Conservation (phyloP, 805 yeast genomes). For the Helenozyma baotianmanensis region DNA sequence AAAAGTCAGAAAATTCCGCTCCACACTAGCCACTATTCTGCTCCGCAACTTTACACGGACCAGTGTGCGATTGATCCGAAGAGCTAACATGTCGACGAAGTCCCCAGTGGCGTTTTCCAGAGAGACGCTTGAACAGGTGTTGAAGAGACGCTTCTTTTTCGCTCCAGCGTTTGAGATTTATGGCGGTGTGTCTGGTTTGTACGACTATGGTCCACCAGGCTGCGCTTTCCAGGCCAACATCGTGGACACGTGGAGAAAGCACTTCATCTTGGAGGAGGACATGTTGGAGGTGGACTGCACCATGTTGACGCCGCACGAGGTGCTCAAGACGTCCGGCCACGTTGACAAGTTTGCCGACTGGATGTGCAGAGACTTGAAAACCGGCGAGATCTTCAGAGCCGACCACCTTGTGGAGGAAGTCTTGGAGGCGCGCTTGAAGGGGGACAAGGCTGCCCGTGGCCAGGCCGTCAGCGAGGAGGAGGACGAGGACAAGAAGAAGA, state of each 20-base stretch:
- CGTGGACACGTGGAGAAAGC: constrained; percentile 95
- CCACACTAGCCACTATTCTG: constrained; percentile 3
- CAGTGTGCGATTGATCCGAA: background rate
- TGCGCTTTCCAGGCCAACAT: constrained; percentile 97
- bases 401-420: constrained; percentile 98
- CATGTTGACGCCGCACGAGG: constrained; percentile 97
- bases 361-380: constrained; percentile 95
- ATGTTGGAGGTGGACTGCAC: constrained; percentile 98
- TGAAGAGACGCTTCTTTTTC: constrained; percentile 93
- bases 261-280: constrained; percentile 94
- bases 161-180: constrained; percentile 97
- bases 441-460: constrained; percentile 97
- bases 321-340: constrained; percentile 97
- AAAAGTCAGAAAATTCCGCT: background rate
- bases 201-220: constrained; percentile 99
- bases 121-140: constrained; percentile 82
- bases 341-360: constrained; percentile 98
- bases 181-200: constrained; percentile 97
- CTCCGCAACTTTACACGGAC: constrained; percentile 1
- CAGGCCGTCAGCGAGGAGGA: constrained; percentile 46
- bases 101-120: constrained; percentile 57
- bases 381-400: constrained; percentile 98
- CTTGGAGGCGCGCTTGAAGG: constrained; percentile 90
- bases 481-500: constrained; percentile 67
- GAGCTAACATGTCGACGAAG: constrained; percentile 25